Evolutionary conservation across 805 yeast genomes (phyloP).

Genomic region (Candida suzukii): DNA sequence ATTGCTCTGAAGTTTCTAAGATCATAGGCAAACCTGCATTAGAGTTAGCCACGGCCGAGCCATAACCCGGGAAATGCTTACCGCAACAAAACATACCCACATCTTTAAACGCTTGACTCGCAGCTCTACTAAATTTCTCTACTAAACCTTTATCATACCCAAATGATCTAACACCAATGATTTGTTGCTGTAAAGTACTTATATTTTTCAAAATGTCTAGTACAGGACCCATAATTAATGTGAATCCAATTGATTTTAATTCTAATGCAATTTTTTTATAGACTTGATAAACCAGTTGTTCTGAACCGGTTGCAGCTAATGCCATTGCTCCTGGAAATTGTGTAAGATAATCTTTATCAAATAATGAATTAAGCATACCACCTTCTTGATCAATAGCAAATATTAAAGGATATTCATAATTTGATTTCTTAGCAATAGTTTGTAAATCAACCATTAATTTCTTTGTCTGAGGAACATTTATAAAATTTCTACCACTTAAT

Average conservation of each 20-base stretch:
- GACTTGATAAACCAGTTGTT: slow-evolving; percentile 41
- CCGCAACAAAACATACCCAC: slow-evolving; percentile 52
- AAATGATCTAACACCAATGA: slow-evolving; percentile 48
- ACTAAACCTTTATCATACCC: slow-evolving; percentile 49
- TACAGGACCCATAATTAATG: slow-evolving; percentile 50
- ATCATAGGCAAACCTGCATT: slow-evolving; percentile 52
- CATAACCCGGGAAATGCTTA: slow-evolving; percentile 62
- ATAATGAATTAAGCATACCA: slow-evolving; percentile 48
- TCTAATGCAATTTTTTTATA: slow-evolving; percentile 48
- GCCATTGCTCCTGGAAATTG: slow-evolving; percentile 67
- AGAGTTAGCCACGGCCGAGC: slow-evolving; percentile 52
- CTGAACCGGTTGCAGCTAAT: slow-evolving; percentile 45
- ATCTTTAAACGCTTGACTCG: slow-evolving; percentile 43
- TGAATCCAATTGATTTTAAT: slow-evolving; percentile 45
- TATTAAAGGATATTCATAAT: slow-evolving; percentile 41
- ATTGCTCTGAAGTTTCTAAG: slow-evolving; percentile 45
- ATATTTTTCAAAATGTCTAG: slow-evolving; percentile 39
- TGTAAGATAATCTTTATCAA: slow-evolving; percentile 42
- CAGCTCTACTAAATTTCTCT: slow-evolving; percentile 39
- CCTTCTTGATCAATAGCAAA: slow-evolving; percentile 55
- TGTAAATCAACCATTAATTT: slow-evolving; percentile 41
- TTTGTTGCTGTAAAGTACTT: slow-evolving; percentile 40
- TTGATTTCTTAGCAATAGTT: slow-evolving; percentile 39
- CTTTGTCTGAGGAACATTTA: slow-evolving; percentile 37
- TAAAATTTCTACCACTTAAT: slow-evolving; percentile 41